Evolutionary conservation across 1,284 basidiomycete species (phyloP).

Genomic region (Leccinum laetum): DNA sequence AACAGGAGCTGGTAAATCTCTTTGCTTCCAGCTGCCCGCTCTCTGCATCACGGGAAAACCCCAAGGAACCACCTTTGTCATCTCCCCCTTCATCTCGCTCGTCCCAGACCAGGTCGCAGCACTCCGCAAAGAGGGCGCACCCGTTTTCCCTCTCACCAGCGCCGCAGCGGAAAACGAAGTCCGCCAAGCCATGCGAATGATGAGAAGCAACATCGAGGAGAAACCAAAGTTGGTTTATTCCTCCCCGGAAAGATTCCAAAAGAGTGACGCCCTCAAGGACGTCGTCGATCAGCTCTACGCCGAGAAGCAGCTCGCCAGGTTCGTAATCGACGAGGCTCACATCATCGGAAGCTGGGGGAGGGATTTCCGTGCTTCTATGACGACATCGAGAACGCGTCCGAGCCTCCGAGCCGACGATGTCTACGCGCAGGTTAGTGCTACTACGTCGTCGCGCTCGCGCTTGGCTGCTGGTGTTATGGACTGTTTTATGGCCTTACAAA

Average conservation of each 20-base stretch:
- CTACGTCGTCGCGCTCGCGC: too few species aligned
- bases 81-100: constrained; percentile 88
- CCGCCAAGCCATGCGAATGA: constrained; percentile 39
- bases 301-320: constrained; percentile 71
- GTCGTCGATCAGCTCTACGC: constrained; percentile 62
- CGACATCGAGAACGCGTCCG: too few species aligned
- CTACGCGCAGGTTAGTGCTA: too few species aligned
- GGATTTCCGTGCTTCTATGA: constrained; percentile 68
- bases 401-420: too few species aligned
- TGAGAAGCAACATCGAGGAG: constrained; percentile 38
- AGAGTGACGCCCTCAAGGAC: constrained; percentile 56
- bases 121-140: constrained; percentile 65
- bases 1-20: constrained; percentile 93
- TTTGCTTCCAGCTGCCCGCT: constrained; percentile 89
- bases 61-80: constrained; percentile 85
- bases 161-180: constrained; percentile 57
- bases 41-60: constrained; percentile 75
- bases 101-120: constrained; percentile 90
- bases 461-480: too few species aligned
- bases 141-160: constrained; percentile 56
- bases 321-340: constrained; percentile 97
- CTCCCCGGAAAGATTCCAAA: constrained; percentile 90
- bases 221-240: constrained; percentile 80
- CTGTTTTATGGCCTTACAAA: too few species aligned
- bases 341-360: constrained; percentile 89